Conservation (phyloP, 805 yeast genomes). For the Suhomyces kilbournensis region DNA sequence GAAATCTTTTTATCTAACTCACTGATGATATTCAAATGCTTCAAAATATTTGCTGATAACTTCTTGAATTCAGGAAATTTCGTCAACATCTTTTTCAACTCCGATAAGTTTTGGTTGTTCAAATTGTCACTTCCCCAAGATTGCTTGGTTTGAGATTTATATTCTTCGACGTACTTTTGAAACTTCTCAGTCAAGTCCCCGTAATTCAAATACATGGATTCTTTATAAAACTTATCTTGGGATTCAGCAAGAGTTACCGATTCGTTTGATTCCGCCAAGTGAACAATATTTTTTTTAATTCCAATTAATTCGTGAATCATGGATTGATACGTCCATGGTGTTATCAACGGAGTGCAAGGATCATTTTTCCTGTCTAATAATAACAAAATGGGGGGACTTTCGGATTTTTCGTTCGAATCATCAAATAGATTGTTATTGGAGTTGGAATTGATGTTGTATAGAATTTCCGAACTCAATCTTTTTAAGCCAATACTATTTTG, state of each 20-base stretch:
- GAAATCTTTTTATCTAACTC: slow-evolving; percentile 79
- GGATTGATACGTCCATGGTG: slow-evolving; percentile 98
- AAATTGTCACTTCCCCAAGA: slow-evolving; percentile 51
- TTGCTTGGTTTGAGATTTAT: slow-evolving; percentile 75
- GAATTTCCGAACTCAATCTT: slow-evolving; percentile 66
- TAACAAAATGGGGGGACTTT: slow-evolving; percentile 69
- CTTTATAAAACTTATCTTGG: slow-evolving; percentile 72
- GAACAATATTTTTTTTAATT: slow-evolving; percentile 76
- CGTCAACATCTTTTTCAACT: slow-evolving; percentile 86
- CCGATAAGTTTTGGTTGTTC: slow-evolving; percentile 66
- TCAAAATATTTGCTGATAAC: slow-evolving; percentile 81
- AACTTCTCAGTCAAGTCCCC: slow-evolving; percentile 92
- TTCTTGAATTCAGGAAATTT: slow-evolving; percentile 92
- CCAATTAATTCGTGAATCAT: slow-evolving; percentile 94
- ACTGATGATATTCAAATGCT: slow-evolving; percentile 86
- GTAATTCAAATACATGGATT: slow-evolving; percentile 84
- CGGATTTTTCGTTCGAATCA: slow-evolving; percentile 51
- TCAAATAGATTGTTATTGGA: slow-evolving; percentile 64
- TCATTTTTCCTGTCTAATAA: slow-evolving; percentile 83
- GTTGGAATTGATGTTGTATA: slow-evolving; percentile 53
- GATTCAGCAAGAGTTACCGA: slow-evolving; percentile 50
- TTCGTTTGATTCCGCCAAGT: slow-evolving; percentile 46
- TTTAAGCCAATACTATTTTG: slow-evolving; percentile 60
- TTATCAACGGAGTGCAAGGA: slow-evolving; percentile 86
- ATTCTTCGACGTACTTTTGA: slow-evolving; percentile 77